Evolutionary conservation across 2,329 filamentous ascomycete species (phyloP), one percentile per base, ranked within the genome.

Genomic region (Cryphonectria japonica): DNA sequence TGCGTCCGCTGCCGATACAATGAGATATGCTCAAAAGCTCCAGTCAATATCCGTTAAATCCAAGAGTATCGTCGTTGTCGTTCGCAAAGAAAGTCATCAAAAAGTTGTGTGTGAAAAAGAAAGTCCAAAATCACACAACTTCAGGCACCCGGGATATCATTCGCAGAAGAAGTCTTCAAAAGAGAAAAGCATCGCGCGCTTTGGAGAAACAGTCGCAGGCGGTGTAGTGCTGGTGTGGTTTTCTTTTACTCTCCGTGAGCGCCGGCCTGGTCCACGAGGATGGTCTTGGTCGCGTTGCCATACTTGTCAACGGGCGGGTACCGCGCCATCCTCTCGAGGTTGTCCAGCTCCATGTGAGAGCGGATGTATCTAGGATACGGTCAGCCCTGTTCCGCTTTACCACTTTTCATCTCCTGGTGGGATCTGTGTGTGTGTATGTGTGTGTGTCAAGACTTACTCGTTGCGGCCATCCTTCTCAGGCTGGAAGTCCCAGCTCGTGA

Each of bases 401-500:
- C 37, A n/a, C 9, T 19, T n/a, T 8, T n/a, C 4, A 6, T n/a
- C 29, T 34, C 5, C 11, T 14, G 8, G n/a, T 26, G 14, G 8
- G 41, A 29, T 39, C 39, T 46, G 22, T 14, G 7, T 2, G 13
- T 37, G 9, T 3, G 5, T 26, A 26, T 26, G 26, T 46, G 22
- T 14, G 7, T 2, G 13, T 37, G 9, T 3, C 1, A 57, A 61
- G n/a, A 82, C 86, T 81, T 83, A 90, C 85, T 91, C 92, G 75
- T 88, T 85, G 64, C 86, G 83, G 37, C 91, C 92, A 77, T 93
- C 88, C 75, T 93, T 89, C 3, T 86, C 82, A 0, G 94, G 94
- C 82, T 95, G 88, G 81, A 92, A 92, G 81, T 98, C 95, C 95
- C 95, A 98, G 78, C 90, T 88, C 54, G 92, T 92, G 75, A 93